These are phyloP conservation scores for Coriaria nepalensis DNA, from an alignment of 306 rosid genomes.

Conservation along the genomic window DNA sequence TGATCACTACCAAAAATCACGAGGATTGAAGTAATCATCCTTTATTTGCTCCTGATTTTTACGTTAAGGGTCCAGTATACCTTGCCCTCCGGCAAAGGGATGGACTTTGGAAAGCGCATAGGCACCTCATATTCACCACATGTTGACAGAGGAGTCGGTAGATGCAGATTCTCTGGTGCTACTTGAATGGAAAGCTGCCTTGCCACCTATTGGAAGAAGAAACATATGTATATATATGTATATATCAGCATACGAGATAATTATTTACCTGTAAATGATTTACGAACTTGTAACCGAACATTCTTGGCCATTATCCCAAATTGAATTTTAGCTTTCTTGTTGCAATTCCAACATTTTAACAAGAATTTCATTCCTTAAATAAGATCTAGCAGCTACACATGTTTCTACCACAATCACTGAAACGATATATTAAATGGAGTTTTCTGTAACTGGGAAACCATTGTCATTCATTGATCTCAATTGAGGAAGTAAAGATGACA, in stretches of 20 bases:
- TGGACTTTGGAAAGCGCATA: constrained; percentile 67
- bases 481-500: too few species aligned
- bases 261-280: not conserved
- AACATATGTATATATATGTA: not conserved
- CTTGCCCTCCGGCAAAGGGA: constrained; percentile 69
- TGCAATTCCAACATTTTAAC: too few species aligned
- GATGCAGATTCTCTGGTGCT: constrained; percentile 41
- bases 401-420: too few species aligned
- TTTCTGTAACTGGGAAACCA: too few species aligned
- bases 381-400: too few species aligned
- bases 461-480: too few species aligned
- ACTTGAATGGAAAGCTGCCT: constrained; percentile 60
- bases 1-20: too few species aligned
- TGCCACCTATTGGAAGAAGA: constrained; percentile 43
- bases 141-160: constrained; percentile 39
- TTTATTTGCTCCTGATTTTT: constrained; percentile 52
- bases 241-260: constrained; percentile 8
- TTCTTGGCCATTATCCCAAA: too few species aligned
- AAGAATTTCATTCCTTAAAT: too few species aligned
- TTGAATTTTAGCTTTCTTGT: too few species aligned
- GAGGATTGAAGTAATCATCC: not conserved
- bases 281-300: too few species aligned
- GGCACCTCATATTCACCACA: constrained; percentile 82
- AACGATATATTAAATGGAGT: too few species aligned
- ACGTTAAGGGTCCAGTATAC: constrained; percentile 62